These are phyloP conservation scores for Collariella sp. DNA, from an alignment of 495 filamentous ascomycete species.

Conservation along the genomic window DNA sequence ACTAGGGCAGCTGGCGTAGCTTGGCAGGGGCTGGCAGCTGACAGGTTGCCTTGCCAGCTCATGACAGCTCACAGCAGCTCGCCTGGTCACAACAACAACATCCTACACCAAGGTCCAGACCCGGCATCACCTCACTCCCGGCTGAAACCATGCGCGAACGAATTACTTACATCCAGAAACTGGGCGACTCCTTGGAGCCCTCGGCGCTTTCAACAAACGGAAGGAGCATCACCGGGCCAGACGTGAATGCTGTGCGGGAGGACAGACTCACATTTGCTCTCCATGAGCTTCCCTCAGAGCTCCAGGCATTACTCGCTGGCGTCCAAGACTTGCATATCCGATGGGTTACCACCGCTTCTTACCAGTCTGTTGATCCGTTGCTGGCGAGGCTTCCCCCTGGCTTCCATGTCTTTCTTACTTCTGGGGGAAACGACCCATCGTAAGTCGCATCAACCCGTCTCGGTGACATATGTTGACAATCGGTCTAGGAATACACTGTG, in stretches of 20 bases:
- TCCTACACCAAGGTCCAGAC: not conserved
- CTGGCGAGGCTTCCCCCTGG: conserved; percentile 67
- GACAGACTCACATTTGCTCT: conserved; percentile 67
- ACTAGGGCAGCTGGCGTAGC: not conserved
- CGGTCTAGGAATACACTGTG: conserved; percentile 51
- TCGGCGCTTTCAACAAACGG: conserved; percentile 46
- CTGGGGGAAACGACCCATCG: conserved; percentile 34
- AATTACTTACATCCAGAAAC: conserved; percentile 67
- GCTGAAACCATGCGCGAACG: conserved; percentile 62
- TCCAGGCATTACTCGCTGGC: conserved; percentile 54
- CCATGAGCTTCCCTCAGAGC: conserved; percentile 63
- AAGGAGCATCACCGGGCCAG: conserved; percentile 43
- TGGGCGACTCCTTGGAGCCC: conserved; percentile 52
- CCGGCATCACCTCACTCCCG: not conserved
- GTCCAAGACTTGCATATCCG: conserved; percentile 70
- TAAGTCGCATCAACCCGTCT: conserved; percentile 13
- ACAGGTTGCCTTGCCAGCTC: conserved; percentile 1
- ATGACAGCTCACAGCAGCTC: not conserved
- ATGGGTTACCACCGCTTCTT: conserved; percentile 56
- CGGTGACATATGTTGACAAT: not conserved
- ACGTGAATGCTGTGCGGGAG: conserved; percentile 63
- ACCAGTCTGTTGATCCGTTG: conserved; percentile 57
- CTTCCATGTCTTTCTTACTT: conserved; percentile 73
- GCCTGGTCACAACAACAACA: not conserved
- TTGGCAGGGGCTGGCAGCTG: not conserved